Conservation (phyloP, 106 monocot species). For the Hemerocallis citrina region DNA sequence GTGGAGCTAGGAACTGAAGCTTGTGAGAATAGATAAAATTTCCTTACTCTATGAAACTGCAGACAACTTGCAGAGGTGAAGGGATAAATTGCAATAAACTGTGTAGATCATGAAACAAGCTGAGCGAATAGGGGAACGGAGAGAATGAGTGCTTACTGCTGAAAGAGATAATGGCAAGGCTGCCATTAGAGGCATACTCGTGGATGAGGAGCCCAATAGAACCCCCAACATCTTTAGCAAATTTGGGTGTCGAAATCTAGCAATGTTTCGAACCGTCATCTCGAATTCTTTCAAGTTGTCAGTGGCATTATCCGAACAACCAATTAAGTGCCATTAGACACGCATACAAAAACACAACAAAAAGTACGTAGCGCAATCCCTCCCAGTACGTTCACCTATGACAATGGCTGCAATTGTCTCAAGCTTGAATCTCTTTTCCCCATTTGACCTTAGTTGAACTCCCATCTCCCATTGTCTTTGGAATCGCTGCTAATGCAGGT, state of each 20-base stretch:
- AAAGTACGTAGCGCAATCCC: conserved; percentile 57
- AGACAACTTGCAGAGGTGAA: conserved; percentile 69
- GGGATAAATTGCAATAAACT: conserved; percentile 77
- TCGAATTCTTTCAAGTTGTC: conserved; percentile 83
- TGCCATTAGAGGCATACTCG: conserved; percentile 79
- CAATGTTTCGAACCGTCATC: conserved; percentile 57
- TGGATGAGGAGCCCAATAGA: conserved; percentile 87
- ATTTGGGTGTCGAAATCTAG: too few relatives aligned
- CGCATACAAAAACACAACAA: conserved; percentile 46
- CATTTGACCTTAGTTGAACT: conserved; percentile 1
- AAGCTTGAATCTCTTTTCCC: conserved; percentile 23
- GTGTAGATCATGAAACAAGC: conserved; percentile 65
- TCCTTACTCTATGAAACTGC: too few relatives aligned
- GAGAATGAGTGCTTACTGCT: conserved; percentile 35
- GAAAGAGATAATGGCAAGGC: conserved; percentile 76
- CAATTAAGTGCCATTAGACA: conserved; percentile 63
- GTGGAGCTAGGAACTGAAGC: too few relatives aligned
- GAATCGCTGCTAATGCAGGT: conserved; percentile 71
- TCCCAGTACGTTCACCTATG: conserved; percentile 57
- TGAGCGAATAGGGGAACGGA: neutral
- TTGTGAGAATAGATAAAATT: too few relatives aligned
- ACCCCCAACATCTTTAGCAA: conserved; percentile 61
- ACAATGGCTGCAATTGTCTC: conserved; percentile 48
- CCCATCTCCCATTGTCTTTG: conserved; percentile 23
- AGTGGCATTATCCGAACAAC: conserved; percentile 82